These are phyloP conservation scores for Vinca minor DNA, from an alignment of 257 asterid species.

Conservation along the genomic window DNA sequence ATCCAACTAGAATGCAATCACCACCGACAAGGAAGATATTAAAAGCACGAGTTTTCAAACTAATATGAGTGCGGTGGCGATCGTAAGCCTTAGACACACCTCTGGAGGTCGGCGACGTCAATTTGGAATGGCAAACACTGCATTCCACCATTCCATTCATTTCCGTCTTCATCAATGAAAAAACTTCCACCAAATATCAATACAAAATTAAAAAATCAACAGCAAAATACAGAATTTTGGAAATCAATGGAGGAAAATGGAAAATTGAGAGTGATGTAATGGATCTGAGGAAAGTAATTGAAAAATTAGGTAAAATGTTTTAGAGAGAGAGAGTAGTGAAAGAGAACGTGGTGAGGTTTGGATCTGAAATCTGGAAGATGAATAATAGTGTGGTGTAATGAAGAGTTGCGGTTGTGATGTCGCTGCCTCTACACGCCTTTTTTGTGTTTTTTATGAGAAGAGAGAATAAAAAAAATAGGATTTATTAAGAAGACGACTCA, in stretches of 20 bases:
- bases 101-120: conserved; percentile 25
- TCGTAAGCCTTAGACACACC: conserved; percentile 33
- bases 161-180: conserved; percentile 11
- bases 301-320: conserved; percentile 4
- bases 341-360: conserved; percentile 3
- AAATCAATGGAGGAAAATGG: neutral
- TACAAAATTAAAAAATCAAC: too few species aligned
- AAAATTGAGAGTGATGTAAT: conserved; percentile 2
- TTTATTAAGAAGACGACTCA: neutral
- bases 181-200: neutral
- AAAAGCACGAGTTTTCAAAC: conserved; percentile 34
- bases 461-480: neutral
- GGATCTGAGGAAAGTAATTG: conserved; percentile 13
- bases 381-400: too few species aligned
- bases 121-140: conserved; percentile 42
- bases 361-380: conserved; percentile 19
- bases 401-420: too few species aligned
- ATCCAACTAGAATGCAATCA: conserved; percentile 37
- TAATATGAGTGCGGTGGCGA: conserved; percentile 30
- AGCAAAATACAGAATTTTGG: neutral
- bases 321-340: conserved; percentile 8
- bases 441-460: neutral
- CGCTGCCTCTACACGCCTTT: too few species aligned
- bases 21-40: conserved; percentile 31
- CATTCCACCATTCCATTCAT: conserved; percentile 39